A percentile compares a stretch with the other conserved stretches of the same genome.
These are phyloP conservation scores for Cladorrhinum sp. DNA, from an alignment of 2,329 filamentous ascomycete species.

Conservation along the genomic window DNA sequence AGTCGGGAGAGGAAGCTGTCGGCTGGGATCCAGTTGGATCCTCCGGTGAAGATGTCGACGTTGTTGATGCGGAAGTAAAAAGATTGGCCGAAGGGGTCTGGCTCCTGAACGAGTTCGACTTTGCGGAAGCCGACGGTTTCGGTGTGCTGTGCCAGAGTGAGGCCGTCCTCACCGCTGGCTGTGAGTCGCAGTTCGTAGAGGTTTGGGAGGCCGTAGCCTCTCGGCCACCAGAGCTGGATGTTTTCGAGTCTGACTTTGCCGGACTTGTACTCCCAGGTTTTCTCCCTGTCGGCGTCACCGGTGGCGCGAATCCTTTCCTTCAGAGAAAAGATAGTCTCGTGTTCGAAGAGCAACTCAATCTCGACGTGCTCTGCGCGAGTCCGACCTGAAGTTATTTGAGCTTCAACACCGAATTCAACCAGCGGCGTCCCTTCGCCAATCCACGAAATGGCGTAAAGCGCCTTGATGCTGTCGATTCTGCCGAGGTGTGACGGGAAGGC, in stretches of 20 bases:
- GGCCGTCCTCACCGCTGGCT: constrained; percentile 12
- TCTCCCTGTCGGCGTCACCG: background rate
- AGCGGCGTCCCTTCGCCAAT: background rate
- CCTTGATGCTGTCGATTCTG: constrained; percentile 57
- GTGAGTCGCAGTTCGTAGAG: constrained; percentile 46
- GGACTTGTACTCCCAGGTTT: constrained; percentile 9
- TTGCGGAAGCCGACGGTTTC: constrained; percentile 55
- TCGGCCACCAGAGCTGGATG: constrained; percentile 39
- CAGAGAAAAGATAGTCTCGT: constrained; percentile 12
- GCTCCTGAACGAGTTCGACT: constrained; percentile 43
- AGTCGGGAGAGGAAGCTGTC: constrained; percentile 33
- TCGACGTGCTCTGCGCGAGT: constrained; percentile 18
- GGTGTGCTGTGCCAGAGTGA: constrained; percentile 26
- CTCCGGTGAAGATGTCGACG: constrained; percentile 35
- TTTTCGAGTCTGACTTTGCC: background rate
- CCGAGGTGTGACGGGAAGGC: constrained; percentile 48
- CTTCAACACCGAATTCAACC: constrained; percentile 2
- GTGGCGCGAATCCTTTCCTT: background rate
- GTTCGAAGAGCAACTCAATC: constrained; percentile 22
- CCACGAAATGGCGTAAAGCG: constrained; percentile 29
- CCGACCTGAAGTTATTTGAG: constrained; percentile 1
- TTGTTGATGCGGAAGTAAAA: constrained; percentile 39
- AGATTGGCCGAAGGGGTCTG: constrained; percentile 40
- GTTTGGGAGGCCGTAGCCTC: constrained; percentile 39
- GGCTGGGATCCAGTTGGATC: constrained; percentile 39